phyloP scores from a whole-genome alignment of 1,284 basidiomycete genomes.

The Pyrrhoderma noxium region DNA sequence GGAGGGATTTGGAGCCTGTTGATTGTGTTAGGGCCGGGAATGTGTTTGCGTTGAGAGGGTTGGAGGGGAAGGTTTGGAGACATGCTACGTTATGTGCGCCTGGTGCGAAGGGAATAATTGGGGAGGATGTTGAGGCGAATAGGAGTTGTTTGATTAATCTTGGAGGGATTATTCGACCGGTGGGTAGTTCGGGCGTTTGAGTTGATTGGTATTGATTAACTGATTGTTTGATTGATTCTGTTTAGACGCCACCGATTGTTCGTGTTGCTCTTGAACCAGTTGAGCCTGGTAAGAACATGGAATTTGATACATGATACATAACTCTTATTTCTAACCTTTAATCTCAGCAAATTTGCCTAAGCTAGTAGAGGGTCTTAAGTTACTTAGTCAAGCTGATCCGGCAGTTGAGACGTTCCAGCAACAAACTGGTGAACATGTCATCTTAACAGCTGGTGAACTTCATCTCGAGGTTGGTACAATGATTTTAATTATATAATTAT shows the following conservation, averaged over 20 bases:
- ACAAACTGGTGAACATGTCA: conserved; percentile 96
- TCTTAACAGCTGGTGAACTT: conserved; percentile 92
- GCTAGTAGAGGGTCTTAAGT: conserved; percentile 79
- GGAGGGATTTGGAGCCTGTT: conserved; percentile 83
- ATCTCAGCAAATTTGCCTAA: conserved; percentile 83
- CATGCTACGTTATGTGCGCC: conserved; percentile 87
- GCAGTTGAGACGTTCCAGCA: conserved; percentile 97
- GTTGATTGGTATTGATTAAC: conserved; percentile 7
- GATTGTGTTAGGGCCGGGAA: conserved; percentile 88
- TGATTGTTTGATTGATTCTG: too few species aligned
- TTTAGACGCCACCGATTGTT: conserved; percentile 82
- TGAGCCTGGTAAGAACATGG: conserved; percentile 44
- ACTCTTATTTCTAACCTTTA: too few species aligned
- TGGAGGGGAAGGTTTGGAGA: conserved; percentile 87
- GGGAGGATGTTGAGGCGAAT: conserved; percentile 31
- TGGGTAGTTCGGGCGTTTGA: conserved; percentile 31
- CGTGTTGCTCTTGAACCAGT: conserved; percentile 91
- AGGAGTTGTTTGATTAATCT: conserved; percentile 72
- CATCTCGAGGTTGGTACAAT: conserved; percentile 74
- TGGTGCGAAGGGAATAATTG: conserved; percentile 35
- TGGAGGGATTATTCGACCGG: conserved; percentile 67
- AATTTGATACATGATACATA: background rate
- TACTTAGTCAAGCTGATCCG: conserved; percentile 94
- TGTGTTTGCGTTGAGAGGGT: conserved; percentile 87
- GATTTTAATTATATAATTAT: background rate